Base-by-base conservation (phyloP, 2,329 filamentous ascomycete genomes). In the Aureobasidium sp. region DNA sequence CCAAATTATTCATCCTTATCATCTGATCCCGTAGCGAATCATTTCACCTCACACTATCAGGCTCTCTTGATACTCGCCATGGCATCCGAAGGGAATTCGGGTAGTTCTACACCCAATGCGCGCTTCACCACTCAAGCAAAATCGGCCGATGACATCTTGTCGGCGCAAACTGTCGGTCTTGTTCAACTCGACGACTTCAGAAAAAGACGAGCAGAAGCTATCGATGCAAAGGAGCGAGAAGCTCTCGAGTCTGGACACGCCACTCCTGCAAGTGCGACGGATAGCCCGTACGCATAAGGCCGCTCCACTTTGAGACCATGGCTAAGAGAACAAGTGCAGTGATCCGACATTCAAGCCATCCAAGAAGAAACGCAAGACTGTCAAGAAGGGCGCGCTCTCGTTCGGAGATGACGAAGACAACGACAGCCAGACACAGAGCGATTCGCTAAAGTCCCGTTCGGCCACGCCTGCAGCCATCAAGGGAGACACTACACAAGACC, bases 121-220 rank as follows among this genome's bases (percentile, higher is more conserved):
- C 82, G 85, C 57, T 95, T 95, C 70, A 84, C 84, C 1, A 77
- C 84, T 37, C 86, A 90, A 64, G 84, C 83, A 58, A 78, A 85
- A 60, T 86, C 86, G 1, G 86, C 88, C 1, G 82, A 91, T 68
- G 85, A 95, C 64, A 77, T 89, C 12, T 78, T 95, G 42, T 91
- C 91, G 56, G 88, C 83, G 51, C 84, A 89, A 64, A 95, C 89
- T 0, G 90, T 96, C 60, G 93, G 93, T 35, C 83, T 98, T 2
- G 91, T 97, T 50, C 82, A 88, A 55, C 83, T 96, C 38, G 89
- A 88, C 59, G 93, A 97, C 67, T 97, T 95, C 69, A 89, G 91
- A 70, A 97, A 98, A 73, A 84, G 93, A 56, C 88, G 91, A 69
- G 90, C 90, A 61, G 89, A 96, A 70, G 88, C 90, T n/a, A 75